Conservation (phyloP, 768 basidiomycete species). For the Coprinopsis sp. region DNA sequence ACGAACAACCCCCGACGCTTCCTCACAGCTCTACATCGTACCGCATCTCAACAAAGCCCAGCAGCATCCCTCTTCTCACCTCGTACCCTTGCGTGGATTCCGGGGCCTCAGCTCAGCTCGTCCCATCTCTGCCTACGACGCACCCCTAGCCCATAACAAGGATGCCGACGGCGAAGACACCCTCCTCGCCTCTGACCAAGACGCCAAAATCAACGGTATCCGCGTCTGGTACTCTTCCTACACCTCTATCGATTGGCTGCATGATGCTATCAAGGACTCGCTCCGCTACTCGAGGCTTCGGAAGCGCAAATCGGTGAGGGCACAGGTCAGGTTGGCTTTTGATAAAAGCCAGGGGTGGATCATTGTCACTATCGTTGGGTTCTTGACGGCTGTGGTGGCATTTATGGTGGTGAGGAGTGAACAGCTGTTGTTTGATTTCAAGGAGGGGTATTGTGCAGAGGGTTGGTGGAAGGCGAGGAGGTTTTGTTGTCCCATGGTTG, state of each 20-base stretch:
- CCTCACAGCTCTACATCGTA: slow-evolving; percentile 27
- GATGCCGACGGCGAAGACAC: slow-evolving; percentile 37
- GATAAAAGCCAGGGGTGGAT: slow-evolving; percentile 88
- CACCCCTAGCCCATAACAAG: slow-evolving; percentile 32
- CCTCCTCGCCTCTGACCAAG: no score
- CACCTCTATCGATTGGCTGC: slow-evolving; percentile 93
- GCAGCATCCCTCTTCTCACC: slow-evolving; percentile 34
- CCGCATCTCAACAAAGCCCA: slow-evolving; percentile 34
- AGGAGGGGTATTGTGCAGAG: slow-evolving; percentile 79
- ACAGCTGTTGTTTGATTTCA: slow-evolving; percentile 86
- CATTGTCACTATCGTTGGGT: slow-evolving; percentile 83
- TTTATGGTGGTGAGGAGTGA: slow-evolving; percentile 85
- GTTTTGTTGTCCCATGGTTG: slow-evolving; percentile 67
- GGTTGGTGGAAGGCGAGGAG: slow-evolving; percentile 71
- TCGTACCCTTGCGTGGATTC: slow-evolving; percentile 29
- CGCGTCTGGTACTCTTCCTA: slow-evolving; percentile 90
- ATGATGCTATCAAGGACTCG: slow-evolving; percentile 94
- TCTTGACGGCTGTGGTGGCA: slow-evolving; percentile 80
- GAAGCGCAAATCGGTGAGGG: slow-evolving; percentile 63
- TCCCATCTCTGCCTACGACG: slow-evolving; percentile 73
- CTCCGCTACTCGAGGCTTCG: slow-evolving; percentile 72
- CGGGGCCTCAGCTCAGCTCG: slow-evolving; percentile 39
- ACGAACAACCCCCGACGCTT: slow-evolving; percentile 11
- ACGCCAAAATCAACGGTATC: slow-evolving; percentile 76
- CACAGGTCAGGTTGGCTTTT: slow-evolving; percentile 53